A percentile compares a stretch with the other conserved stretches of the same genome.
Conservation (phyloP, 768 basidiomycete genomes). For the Tylopilus rubrobrunneus region DNA sequence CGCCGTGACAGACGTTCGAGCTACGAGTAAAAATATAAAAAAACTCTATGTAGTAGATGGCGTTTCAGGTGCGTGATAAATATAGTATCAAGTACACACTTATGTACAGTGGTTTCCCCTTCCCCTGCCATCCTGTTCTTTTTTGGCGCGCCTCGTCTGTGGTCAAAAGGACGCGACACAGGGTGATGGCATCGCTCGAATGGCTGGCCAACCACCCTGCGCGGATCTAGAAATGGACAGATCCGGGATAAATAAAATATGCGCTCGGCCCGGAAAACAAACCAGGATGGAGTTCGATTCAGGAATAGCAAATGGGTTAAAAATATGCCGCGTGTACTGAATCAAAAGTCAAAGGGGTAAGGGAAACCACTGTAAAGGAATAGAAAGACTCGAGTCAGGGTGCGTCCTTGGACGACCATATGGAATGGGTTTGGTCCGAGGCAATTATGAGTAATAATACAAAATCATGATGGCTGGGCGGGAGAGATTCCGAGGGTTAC, state of each 20-base stretch:
- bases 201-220: neutral
- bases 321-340: conserved; percentile 14
- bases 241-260: conserved; percentile 27
- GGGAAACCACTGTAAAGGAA: conserved; percentile 18
- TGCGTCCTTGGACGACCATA: conserved; percentile 21
- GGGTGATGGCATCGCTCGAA: neutral
- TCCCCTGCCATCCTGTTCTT: conserved; percentile 1
- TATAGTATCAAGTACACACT: conserved; percentile 20
- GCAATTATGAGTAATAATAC: conserved; percentile 34
- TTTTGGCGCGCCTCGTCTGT: conserved; percentile 7
- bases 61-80: conserved; percentile 14
- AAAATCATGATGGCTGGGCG: conserved; percentile 14
- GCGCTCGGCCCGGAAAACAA: conserved; percentile 9
- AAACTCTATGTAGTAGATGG: conserved; percentile 13
- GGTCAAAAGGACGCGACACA: neutral
- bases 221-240: conserved; percentile 12
- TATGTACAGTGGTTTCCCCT: conserved; percentile 12
- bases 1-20: too few relatives aligned
- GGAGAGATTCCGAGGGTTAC: conserved; percentile 5
- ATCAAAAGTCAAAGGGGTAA: conserved; percentile 10
- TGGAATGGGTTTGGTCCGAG: conserved; percentile 6
- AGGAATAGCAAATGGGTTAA: conserved; percentile 17
- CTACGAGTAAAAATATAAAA: neutral
- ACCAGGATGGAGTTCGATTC: conserved; percentile 13
- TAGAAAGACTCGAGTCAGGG: conserved; percentile 15